Evolutionary conservation across 2,329 filamentous ascomycete genomes (phyloP), one percentile per base, ranked within the genome.

Genomic region (Saccharata proteae): DNA sequence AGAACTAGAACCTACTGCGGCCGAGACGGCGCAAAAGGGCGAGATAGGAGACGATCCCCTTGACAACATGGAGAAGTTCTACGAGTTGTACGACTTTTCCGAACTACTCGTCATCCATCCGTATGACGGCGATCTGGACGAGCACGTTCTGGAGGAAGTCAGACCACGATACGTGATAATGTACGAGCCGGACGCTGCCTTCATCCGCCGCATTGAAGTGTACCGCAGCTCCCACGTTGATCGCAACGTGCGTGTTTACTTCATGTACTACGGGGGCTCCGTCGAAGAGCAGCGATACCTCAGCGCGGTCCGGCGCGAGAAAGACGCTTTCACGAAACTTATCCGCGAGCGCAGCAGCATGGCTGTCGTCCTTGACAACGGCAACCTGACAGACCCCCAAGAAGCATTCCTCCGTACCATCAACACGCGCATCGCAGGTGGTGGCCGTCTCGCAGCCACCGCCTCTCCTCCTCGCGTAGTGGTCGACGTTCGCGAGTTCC

Each of bases 271-370:
- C 41, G 80, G 83, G 19, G 80, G 80, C 3, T 94, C 85, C 1
- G 86, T 96, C 2, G 88, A 98, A 57, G 90, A 98, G 54, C 88
- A 96, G 54, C 75, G 82, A 15, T 96, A 94, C 49, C 69, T 96
- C 3, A 83, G 83, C 14, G 74, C 79, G 0, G 84, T 96, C 3
- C 74, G 90, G n/a, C 73, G 84, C 36, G 90, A 98, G 52, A 98
- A 98, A 54, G 90, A 98, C 51, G 77, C 86, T 1, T 98, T 98
- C 47, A 93, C 88, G 3, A 84, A 80, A 40, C 68, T 96, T 17
- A 96, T 98, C 62, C 85, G 84, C 44, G 90, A 98, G 60, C 82
- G 88, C 38, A 83, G 84, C 26, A 77, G 74, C 51, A 96, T 98
- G 90, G 82, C 86, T 0, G 56, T 96, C 29, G 88, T 86, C 20